Conservation (phyloP, 2,329 filamentous ascomycete genomes). For the Nemania bipapillata region DNA sequence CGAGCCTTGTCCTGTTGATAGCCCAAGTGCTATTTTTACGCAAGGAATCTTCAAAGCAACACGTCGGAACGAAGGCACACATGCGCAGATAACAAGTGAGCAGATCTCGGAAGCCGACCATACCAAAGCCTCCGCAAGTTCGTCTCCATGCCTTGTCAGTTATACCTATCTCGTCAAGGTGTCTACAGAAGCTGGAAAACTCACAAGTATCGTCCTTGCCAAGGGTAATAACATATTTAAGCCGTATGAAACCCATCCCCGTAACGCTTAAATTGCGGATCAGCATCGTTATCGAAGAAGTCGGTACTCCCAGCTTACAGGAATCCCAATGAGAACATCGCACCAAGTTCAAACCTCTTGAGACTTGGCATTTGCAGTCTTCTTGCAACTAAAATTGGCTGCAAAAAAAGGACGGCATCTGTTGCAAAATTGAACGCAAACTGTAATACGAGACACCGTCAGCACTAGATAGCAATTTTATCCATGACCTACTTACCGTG, state of each 20-base stretch:
- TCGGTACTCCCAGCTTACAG: constrained; percentile 31
- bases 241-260: constrained; percentile 38
- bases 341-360: constrained; percentile 33
- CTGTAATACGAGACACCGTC: constrained; percentile 24
- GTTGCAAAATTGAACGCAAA: constrained; percentile 43
- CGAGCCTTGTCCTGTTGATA: constrained; percentile 39
- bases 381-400: constrained; percentile 43
- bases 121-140: constrained; percentile 46
- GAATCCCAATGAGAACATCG: constrained; percentile 34
- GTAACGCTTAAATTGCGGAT: constrained; percentile 35
- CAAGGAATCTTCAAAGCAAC: constrained; percentile 48
- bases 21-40: constrained; percentile 40
- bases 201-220: constrained; percentile 39
- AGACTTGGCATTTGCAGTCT: constrained; percentile 39
- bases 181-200: not conserved
- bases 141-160: constrained; percentile 36
- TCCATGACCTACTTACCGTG: constrained; percentile 44
- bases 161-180: not conserved
- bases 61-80: constrained; percentile 50
- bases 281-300: constrained; percentile 3
- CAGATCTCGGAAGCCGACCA: constrained; percentile 51
- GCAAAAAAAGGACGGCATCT: constrained; percentile 39
- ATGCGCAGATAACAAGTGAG: constrained; percentile 51
- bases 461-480: not conserved
- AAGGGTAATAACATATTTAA: constrained; percentile 35